These are phyloP conservation scores for Pilatotrama ljubarskyi DNA, from an alignment of 768 basidiomycete genomes.

Conservation along the genomic window DNA sequence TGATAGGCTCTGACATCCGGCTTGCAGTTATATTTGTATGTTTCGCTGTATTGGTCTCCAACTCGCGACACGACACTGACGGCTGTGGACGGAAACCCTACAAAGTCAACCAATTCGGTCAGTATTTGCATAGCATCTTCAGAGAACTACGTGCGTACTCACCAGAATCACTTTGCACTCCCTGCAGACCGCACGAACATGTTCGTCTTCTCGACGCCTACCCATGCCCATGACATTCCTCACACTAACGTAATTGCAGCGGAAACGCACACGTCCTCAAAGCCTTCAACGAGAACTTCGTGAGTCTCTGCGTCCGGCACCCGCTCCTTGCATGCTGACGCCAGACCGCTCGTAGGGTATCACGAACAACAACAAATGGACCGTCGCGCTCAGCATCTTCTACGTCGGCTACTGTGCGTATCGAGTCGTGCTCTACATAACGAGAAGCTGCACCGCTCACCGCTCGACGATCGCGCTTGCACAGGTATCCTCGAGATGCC, in stretches of 20 bases:
- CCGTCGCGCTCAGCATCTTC: constrained; percentile 56
- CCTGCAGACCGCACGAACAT: constrained; percentile 55
- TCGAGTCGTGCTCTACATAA: neutral
- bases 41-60: neutral
- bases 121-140: neutral
- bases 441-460: neutral
- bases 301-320: constrained; percentile 27
- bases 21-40: constrained; percentile 49
- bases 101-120: constrained; percentile 28
- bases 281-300: constrained; percentile 55
- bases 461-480: neutral
- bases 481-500: constrained; percentile 57
- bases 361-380: constrained; percentile 55
- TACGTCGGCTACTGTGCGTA: constrained; percentile 58
- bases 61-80: neutral
- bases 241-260: too few relatives aligned
- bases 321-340: neutral
- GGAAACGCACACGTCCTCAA: constrained; percentile 57
- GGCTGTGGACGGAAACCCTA: neutral
- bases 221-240: neutral
- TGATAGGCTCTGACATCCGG: neutral
- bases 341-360: constrained; percentile 39
- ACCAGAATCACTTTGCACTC: neutral
- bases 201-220: constrained; percentile 31
- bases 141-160: neutral